These are phyloP conservation scores for Fusarium verticillioides DNA, from an alignment of 2,329 filamentous ascomycete species.

Conservation along the genomic window DNA sequence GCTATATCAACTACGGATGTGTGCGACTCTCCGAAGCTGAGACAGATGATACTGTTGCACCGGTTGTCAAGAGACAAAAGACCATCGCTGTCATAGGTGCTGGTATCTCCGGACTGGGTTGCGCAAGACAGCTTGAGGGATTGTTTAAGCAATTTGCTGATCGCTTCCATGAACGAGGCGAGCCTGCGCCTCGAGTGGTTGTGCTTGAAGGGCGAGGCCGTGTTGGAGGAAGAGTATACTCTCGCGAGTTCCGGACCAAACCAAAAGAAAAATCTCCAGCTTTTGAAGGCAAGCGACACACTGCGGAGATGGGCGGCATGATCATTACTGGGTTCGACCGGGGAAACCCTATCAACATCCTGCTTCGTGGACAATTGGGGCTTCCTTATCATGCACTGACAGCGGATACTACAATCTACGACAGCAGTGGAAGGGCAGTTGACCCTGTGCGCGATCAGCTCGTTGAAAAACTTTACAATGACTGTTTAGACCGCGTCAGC, in stretches of 20 bases:
- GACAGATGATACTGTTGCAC: conserved; percentile 53
- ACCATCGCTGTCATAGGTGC: conserved; percentile 90
- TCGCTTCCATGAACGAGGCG: conserved; percentile 70
- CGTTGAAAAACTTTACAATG: conserved; percentile 93
- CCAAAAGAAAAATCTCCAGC: conserved; percentile 61
- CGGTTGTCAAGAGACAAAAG: conserved; percentile 63
- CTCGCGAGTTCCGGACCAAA: conserved; percentile 73
- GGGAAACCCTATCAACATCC: conserved; percentile 91
- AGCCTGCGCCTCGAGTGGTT: conserved; percentile 78
- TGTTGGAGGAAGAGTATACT: conserved; percentile 93
- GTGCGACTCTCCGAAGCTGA: conserved; percentile 68
- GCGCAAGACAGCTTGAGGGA: conserved; percentile 90
- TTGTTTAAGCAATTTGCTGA: conserved; percentile 83
- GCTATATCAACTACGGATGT: conserved; percentile 98
- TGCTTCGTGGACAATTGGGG: conserved; percentile 89
- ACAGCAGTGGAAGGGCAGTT: conserved; percentile 81
- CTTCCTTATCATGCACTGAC: conserved; percentile 86
- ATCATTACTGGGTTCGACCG: conserved; percentile 97
- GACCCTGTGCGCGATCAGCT: conserved; percentile 81
- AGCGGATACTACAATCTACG: conserved; percentile 88
- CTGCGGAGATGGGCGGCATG: conserved; percentile 97
- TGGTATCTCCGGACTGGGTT: conserved; percentile 92
- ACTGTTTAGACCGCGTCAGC: conserved; percentile 91
- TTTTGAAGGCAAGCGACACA: conserved; percentile 72
- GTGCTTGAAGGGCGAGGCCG: conserved; percentile 88